Percentiles rank a stretch among this genome's conserved stretches.
Conservation (phyloP, 345 rosid genomes). For the Trapa bicornis region DNA sequence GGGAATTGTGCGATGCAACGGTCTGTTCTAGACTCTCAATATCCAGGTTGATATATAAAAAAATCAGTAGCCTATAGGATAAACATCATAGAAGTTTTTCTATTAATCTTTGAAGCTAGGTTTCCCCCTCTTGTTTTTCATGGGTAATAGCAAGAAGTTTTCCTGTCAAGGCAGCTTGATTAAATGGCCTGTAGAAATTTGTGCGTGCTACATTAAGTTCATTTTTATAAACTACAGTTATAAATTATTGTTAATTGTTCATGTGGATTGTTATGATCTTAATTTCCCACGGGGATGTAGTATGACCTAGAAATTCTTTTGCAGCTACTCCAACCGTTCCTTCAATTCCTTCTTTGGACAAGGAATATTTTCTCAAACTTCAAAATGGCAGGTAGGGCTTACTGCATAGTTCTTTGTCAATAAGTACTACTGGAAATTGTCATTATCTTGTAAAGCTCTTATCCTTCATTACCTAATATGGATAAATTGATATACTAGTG, state of each 20-base stretch:
- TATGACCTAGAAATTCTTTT: constrained; percentile 16
- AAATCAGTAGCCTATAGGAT: constrained; percentile 15
- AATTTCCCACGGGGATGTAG: neutral
- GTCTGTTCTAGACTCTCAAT: constrained; percentile 82
- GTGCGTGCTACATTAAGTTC: neutral
- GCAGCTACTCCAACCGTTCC: constrained; percentile 57
- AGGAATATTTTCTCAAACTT: constrained; percentile 67
- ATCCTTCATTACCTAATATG: neutral
- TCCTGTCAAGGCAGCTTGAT: neutral
- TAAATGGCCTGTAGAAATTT: neutral
- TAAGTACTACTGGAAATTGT: too few relatives aligned
- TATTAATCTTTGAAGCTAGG: constrained; percentile 1
- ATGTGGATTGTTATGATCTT: neutral
- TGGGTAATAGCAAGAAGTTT: neutral
- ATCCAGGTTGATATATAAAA: constrained; percentile 21
- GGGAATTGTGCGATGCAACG: constrained; percentile 60
- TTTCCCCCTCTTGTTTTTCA: neutral
- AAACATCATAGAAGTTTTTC: constrained; percentile 8
- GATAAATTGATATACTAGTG: constrained; percentile 30
- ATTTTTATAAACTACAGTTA: neutral
- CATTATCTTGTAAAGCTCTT: neutral
- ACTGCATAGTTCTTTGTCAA: neutral
- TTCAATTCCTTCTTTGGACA: constrained; percentile 44
- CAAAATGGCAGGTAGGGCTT: constrained; percentile 80
- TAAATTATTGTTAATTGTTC: neutral